phyloP scores from a whole-genome alignment of 164 flowering plant genomes.

The Kalanchoe fedtschenkoi region DNA sequence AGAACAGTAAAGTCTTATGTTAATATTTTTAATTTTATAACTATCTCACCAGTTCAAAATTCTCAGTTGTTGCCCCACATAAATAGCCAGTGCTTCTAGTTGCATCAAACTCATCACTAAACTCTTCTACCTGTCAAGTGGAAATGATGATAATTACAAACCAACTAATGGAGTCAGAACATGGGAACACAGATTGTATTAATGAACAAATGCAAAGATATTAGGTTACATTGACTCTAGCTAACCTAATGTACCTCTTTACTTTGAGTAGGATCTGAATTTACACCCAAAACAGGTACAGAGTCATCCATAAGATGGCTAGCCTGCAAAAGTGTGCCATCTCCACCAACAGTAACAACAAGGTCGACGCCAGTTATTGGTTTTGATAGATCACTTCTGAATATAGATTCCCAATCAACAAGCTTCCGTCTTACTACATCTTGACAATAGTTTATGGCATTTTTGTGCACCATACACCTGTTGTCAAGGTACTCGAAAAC shows the following conservation, averaged over 20 bases:
- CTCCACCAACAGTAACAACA: conserved; percentile 86
- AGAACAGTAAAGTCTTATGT: too few species aligned
- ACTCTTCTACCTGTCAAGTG: conserved; percentile 46
- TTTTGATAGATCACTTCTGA: conserved; percentile 31
- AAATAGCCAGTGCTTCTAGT: conserved; percentile 89
- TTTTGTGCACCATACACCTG: conserved; percentile 57
- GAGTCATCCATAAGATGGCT: conserved; percentile 84
- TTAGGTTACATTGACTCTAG: too few species aligned
- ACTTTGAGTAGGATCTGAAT: conserved; percentile 81
- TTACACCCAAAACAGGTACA: conserved; percentile 82
- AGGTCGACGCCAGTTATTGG: conserved; percentile 70
- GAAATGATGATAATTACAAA: background rate
- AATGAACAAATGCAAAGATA: too few species aligned
- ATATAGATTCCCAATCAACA: conserved; percentile 55
- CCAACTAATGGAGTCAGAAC: background rate
- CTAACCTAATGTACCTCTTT: conserved; percentile 47
- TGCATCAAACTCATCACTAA: conserved; percentile 68
- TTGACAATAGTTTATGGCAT: conserved; percentile 63
- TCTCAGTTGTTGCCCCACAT: conserved; percentile 69
- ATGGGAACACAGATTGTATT: background rate
- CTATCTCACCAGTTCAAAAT: conserved; percentile 66
- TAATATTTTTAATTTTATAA: too few species aligned
- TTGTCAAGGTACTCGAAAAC: conserved; percentile 38
- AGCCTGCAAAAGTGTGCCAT: conserved; percentile 88
- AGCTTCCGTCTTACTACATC: conserved; percentile 45